Evolutionary conservation across 1,284 basidiomycete species (phyloP).

Genomic region (Schizopora paradoxa): DNA sequence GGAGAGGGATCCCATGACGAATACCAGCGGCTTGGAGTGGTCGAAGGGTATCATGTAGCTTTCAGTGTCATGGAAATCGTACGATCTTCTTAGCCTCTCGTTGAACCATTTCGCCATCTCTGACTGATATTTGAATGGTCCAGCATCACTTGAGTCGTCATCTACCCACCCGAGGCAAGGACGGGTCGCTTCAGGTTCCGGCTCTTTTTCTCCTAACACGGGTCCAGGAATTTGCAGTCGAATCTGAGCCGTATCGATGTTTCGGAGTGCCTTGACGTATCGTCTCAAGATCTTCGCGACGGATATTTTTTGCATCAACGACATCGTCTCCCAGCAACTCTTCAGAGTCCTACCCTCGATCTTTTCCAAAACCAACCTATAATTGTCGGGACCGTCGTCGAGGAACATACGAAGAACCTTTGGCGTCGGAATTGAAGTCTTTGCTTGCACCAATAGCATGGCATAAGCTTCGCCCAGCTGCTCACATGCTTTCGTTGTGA

Average conservation of each 20-base stretch:
- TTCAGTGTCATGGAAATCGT: not conserved
- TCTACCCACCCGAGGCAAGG: not conserved
- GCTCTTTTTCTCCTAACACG: not conserved
- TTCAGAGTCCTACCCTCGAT: not conserved
- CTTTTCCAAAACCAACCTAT: not conserved
- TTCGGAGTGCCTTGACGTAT: not conserved
- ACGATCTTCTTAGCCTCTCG: not conserved
- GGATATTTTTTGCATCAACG: too few relatives aligned
- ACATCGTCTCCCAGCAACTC: not conserved
- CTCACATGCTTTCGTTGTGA: too few relatives aligned
- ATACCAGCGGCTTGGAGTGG: slow-evolving; percentile 25
- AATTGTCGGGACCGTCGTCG: not conserved
- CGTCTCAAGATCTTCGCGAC: not conserved
- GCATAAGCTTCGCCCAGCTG: not conserved
- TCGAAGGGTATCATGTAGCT: slow-evolving; percentile 19
- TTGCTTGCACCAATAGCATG: not conserved
- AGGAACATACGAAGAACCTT: not conserved
- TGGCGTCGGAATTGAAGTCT: not conserved
- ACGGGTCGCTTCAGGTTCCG: not conserved
- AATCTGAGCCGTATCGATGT: not conserved
- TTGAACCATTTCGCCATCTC: not conserved
- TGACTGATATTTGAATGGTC: not conserved
- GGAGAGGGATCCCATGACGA: slow-evolving; percentile 26
- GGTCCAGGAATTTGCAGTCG: too few relatives aligned
- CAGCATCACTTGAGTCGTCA: not conserved